Evolutionary conservation across 305 asterid genomes (phyloP).

Genomic region (Fraxinus sp.): DNA sequence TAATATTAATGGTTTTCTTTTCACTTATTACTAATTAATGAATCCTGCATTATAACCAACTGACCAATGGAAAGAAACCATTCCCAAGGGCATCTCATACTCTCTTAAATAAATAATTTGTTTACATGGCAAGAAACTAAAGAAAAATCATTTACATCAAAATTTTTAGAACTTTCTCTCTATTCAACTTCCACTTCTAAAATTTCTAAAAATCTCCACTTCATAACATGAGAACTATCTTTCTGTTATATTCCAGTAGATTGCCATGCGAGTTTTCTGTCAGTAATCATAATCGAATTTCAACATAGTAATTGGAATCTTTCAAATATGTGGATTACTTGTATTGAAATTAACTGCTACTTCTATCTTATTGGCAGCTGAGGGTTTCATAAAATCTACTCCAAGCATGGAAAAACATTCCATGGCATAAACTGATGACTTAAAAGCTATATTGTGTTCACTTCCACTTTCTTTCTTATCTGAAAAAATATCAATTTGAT

Average conservation of each 20-base stretch:
- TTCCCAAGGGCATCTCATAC: not conserved
- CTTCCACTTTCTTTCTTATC: slow-evolving; percentile 9
- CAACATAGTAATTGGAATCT: not conserved
- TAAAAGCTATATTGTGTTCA: not conserved
- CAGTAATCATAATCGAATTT: not conserved
- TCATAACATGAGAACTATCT: not conserved
- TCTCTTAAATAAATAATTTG: not conserved
- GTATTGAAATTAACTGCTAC: not conserved
- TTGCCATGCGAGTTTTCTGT: not conserved
- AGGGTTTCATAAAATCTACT: not conserved
- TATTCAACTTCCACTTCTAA: not conserved
- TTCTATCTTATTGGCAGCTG: not conserved
- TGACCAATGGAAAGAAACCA: not conserved
- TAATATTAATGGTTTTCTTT: not conserved
- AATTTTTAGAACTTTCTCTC: not conserved
- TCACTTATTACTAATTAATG: not conserved
- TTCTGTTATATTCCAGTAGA: not conserved
- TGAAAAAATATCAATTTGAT: slow-evolving; percentile 14
- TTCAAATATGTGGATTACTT: not conserved
- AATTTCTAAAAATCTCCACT: not conserved
- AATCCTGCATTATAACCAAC: not conserved
- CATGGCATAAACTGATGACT: not conserved
- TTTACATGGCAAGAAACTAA: not conserved
- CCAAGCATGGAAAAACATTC: not conserved
- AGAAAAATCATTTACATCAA: not conserved